Conservation (phyloP, 176 grass and related monocot species). For the Carex cristatella region DNA sequence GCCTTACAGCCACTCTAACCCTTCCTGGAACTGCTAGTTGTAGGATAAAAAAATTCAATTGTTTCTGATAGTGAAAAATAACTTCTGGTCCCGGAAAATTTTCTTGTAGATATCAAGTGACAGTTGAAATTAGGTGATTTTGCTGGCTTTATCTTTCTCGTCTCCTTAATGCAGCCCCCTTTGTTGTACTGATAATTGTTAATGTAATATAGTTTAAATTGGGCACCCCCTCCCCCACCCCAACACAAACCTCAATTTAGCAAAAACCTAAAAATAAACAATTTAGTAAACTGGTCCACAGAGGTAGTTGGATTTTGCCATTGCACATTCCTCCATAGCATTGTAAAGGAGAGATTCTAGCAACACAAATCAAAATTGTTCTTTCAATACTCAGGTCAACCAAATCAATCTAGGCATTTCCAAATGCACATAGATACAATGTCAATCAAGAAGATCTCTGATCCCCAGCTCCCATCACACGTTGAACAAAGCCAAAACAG, state of each 20-base stretch:
- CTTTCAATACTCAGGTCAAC: not conserved
- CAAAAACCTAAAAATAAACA: not conserved
- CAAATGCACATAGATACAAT: not conserved
- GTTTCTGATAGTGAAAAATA: not conserved
- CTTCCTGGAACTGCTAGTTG: conserved; percentile 72
- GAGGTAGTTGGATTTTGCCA: not conserved
- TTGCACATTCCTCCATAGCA: not conserved
- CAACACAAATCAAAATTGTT: not conserved
- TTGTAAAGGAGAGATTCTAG: not conserved
- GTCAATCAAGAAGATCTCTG: conserved; percentile 28
- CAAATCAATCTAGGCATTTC: conserved; percentile 1
- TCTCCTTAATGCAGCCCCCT: not conserved
- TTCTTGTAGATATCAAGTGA: not conserved
- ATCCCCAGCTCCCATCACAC: conserved; percentile 5
- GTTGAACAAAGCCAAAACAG: conserved; percentile 30
- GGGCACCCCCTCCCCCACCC: not conserved
- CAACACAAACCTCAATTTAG: conserved; percentile 15
- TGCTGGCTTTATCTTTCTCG: conserved; percentile 16
- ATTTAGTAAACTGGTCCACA: not conserved
- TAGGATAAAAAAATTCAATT: not conserved
- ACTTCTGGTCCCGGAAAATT: not conserved
- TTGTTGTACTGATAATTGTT: not conserved
- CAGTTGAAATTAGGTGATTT: not conserved
- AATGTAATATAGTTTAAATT: not conserved
- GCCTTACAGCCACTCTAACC: conserved; percentile 96